A percentile compares a stretch with the other conserved stretches of the same genome.
These are phyloP conservation scores for Firmiana major DNA, from an alignment of 345 rosid genomes.

Conservation along the genomic window DNA sequence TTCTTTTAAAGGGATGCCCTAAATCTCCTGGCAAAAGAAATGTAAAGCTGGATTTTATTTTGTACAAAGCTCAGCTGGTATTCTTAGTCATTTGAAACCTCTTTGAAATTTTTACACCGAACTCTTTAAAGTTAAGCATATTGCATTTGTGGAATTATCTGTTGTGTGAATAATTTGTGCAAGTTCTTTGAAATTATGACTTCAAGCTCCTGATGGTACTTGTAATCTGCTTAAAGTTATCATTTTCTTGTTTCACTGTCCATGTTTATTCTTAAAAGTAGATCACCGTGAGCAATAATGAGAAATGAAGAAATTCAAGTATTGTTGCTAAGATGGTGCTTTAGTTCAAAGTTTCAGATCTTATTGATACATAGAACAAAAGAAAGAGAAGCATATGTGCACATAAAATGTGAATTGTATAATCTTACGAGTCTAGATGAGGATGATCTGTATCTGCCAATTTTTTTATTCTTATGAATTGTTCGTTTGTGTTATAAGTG, in stretches of 20 bases:
- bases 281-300: neutral
- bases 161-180: neutral
- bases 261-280: neutral
- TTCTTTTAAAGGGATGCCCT: neutral
- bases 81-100: neutral
- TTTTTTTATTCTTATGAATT: neutral
- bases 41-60: neutral
- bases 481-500: neutral
- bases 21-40: neutral
- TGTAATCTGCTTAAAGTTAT: neutral
- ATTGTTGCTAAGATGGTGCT: neutral
- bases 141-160: neutral
- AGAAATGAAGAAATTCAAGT: neutral
- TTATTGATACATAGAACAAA: neutral
- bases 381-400: neutral
- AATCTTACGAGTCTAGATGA: conserved; percentile 7
- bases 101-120: neutral
- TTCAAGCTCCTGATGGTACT: neutral
- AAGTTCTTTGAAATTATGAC: neutral
- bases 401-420: neutral
- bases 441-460: neutral
- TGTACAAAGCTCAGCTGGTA: neutral
- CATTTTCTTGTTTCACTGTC: neutral
- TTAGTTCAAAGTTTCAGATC: neutral
- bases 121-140: neutral